These are phyloP conservation scores for Pyracantha coccinea DNA, from an alignment of 331 rosid genomes.

Conservation along the genomic window DNA sequence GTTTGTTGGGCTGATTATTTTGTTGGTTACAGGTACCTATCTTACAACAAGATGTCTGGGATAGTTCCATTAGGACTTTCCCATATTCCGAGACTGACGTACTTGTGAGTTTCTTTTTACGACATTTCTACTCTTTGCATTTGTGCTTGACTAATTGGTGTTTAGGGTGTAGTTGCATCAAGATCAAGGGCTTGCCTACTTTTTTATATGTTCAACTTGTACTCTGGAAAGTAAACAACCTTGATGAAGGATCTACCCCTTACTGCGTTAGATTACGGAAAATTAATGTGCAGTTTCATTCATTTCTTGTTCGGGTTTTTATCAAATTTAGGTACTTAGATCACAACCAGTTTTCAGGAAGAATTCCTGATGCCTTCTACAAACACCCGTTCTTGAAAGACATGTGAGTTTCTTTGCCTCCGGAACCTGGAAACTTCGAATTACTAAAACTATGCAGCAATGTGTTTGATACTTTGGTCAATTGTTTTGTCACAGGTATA, in stretches of 20 bases:
- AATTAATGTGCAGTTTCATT: background rate
- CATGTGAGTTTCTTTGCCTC: constrained; percentile 58
- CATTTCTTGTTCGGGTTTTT: background rate
- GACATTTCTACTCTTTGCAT: background rate
- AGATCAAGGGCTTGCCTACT: background rate
- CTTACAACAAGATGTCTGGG: constrained; percentile 92
- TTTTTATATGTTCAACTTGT: background rate
- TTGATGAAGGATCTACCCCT: background rate
- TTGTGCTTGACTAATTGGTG: background rate
- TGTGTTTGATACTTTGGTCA: background rate
- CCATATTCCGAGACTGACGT: constrained; percentile 70
- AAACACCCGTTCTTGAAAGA: constrained; percentile 92
- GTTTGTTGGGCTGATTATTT: constrained; percentile 11
- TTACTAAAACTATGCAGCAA: background rate
- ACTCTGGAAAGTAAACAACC: background rate
- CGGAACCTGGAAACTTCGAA: background rate
- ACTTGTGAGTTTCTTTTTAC: constrained; percentile 61
- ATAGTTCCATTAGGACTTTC: constrained; percentile 73
- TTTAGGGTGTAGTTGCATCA: background rate
- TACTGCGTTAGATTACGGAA: background rate
- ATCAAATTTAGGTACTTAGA: constrained; percentile 68
- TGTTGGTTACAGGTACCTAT: constrained; percentile 62
- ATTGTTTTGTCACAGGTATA: constrained; percentile 45
- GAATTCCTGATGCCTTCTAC: constrained; percentile 82
- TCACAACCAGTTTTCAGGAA: constrained; percentile 93